Conservation (phyloP, 108 stramenopile genomes). For the Cyclotella atomus region DNA sequence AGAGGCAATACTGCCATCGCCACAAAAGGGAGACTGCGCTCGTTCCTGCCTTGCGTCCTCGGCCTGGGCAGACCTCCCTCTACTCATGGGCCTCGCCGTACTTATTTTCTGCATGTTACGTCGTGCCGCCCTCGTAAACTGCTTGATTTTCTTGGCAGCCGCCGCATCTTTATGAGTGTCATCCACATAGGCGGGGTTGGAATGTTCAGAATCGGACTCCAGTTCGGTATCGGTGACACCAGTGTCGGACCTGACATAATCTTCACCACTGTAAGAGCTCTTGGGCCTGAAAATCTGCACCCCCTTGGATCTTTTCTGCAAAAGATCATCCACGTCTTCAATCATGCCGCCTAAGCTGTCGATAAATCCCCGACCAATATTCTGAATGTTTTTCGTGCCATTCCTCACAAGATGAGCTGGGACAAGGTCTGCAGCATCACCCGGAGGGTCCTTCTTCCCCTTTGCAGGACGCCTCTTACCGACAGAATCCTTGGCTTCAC, state of each 20-base stretch:
- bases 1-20: too few species aligned
- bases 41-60: too few species aligned
- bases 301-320: background rate
- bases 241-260: too few species aligned
- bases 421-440: background rate
- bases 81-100: too few species aligned
- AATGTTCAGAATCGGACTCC: too few species aligned
- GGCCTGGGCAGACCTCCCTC: too few species aligned
- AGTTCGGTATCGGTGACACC: too few species aligned
- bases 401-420: background rate
- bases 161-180: background rate
- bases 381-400: background rate
- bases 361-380: background rate
- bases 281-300: too few species aligned
- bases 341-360: background rate
- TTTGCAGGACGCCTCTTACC: background rate
- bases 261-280: too few species aligned
- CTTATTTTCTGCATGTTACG: too few species aligned
- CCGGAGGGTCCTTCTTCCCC: background rate
- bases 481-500: too few species aligned
- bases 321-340: background rate
- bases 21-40: too few species aligned
- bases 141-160: background rate
- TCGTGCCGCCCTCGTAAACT: background rate
- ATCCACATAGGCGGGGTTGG: background rate